These are phyloP conservation scores for Blastocystis sp. DNA, from an alignment of 352 stramenopile genomes.

Conservation along the genomic window DNA sequence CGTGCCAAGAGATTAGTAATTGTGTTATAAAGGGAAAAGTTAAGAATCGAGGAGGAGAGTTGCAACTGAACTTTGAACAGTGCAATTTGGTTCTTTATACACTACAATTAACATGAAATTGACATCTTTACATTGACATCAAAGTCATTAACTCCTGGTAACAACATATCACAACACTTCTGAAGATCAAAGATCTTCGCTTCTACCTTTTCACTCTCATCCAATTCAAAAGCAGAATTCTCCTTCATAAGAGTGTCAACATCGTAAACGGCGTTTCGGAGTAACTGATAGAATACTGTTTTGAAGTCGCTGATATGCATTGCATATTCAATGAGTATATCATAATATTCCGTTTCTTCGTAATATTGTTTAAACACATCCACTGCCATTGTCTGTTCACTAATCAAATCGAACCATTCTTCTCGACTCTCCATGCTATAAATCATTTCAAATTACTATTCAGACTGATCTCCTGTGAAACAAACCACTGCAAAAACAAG, in stretches of 20 bases:
- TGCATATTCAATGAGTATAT: constrained; percentile 33
- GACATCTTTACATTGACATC: constrained; percentile 4
- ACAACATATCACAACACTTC: constrained; percentile 29
- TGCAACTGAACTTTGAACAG: constrained; percentile 31
- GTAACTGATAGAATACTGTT: constrained; percentile 18
- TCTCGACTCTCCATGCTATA: constrained; percentile 36
- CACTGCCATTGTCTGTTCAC: not conserved
- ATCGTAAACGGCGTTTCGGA: constrained; percentile 21
- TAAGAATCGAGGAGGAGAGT: constrained; percentile 36
- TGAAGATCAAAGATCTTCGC: constrained; percentile 42
- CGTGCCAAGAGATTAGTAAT: constrained; percentile 61
- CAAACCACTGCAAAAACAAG: constrained; percentile 42
- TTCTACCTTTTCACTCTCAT: constrained; percentile 25
- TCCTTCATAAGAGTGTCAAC: constrained; percentile 17
- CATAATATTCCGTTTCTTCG: constrained; percentile 21
- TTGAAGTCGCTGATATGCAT: not conserved
- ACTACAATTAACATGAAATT: not conserved
- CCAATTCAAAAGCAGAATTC: not conserved
- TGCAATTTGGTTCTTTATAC: constrained; percentile 45
- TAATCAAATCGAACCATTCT: constrained; percentile 59
- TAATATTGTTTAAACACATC: constrained; percentile 62
- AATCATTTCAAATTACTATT: not conserved
- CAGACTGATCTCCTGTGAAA: constrained; percentile 41
- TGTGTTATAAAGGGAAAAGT: constrained; percentile 31
- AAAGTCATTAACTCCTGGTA: constrained; percentile 54